Evolutionary conservation across 106 monocot species (phyloP), one percentile per base, ranked within the genome.

Genomic region (Dactylorhiza incarnata): DNA sequence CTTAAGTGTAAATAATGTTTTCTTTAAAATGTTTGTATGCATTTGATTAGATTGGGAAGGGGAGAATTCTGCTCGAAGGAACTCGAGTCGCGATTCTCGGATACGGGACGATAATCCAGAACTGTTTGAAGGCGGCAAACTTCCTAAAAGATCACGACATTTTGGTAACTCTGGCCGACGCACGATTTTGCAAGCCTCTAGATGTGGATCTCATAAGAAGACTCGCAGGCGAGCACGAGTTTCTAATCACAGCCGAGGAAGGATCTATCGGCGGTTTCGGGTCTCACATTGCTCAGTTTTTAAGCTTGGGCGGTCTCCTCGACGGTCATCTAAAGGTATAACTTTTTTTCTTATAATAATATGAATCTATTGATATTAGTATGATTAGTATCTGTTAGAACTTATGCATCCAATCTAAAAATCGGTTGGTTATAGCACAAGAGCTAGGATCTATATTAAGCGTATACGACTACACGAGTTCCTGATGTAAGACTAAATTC

Each of bases 171-270:
- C 84, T 92, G 13, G 88, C 88, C 0, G 88, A 92, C 75, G 88
- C 88, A 7, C 78, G 88, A 3, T 92, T 92, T 81, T 92, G 91
- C 75, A 92, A 92, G 71, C 91, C 91, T 5, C 86, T 92, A 3
- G 91, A 92, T 51, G 55, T 70, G 20, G 62, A 61, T 45, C 84
- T 92, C 26, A 81, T 92, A 9, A 75, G 82, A 29, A 74, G 71
- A 13, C 88, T 92, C 3, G 88, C 76, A 2, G 78, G 71, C 1
- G 82, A 84, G 76, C 91, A 92, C 49, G 91, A 92, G 76, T 53
- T 88, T 54, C 74, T 92, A 12, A 76, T 92, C 62, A 92, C 88
- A 4, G 88, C 82, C 3, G 91, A 92, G 74, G 91, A 92, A 77
- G 91, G 91, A 48, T 88, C 91, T 6, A 75, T 89, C 14, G 91